A percentile compares a stretch with the other conserved stretches of the same genome.
Evolutionary conservation across 306 rosid species (phyloP).

Genomic region (Cicer chorassanicum): DNA sequence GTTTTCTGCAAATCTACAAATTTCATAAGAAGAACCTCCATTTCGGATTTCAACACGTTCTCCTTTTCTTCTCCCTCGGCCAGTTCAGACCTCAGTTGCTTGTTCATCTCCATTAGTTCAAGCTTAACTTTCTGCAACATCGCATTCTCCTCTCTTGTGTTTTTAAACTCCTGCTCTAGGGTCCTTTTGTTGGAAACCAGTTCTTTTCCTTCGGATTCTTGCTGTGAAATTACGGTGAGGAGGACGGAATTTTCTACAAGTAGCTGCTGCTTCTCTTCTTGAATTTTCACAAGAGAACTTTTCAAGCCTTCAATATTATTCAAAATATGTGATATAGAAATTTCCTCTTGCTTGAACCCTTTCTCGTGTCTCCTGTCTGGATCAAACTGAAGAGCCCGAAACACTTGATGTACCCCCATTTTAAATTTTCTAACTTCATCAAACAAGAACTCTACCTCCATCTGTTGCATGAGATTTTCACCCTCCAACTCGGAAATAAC

Average conservation of each 20-base stretch:
- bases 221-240: conserved; percentile 67
- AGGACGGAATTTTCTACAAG: conserved; percentile 75
- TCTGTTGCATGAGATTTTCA: conserved; percentile 94
- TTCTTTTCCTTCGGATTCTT: conserved; percentile 60
- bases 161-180: conserved; percentile 61
- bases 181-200: conserved; percentile 53
- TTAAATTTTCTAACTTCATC: conserved; percentile 81
- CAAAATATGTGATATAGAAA: conserved; percentile 59
- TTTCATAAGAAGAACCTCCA: conserved; percentile 58
- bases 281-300: conserved; percentile 57
- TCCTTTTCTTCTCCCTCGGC: conserved; percentile 61
- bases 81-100: conserved; percentile 60
- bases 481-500: conserved; percentile 86
- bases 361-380: conserved; percentile 49
- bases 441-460: conserved; percentile 77
- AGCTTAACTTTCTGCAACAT: conserved; percentile 64
- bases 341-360: conserved; percentile 59
- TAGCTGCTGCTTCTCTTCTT: conserved; percentile 80
- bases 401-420: conserved; percentile 65
- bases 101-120: conserved; percentile 64
- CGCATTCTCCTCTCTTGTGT: conserved; percentile 51
- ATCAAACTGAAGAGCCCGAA: conserved; percentile 70
- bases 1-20: conserved; percentile 57
- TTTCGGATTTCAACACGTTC: conserved; percentile 54
- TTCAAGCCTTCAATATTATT: conserved; percentile 68